Conservation (phyloP, 2,329 filamentous ascomycete species). For the Hymenoscyphus scutula region DNA sequence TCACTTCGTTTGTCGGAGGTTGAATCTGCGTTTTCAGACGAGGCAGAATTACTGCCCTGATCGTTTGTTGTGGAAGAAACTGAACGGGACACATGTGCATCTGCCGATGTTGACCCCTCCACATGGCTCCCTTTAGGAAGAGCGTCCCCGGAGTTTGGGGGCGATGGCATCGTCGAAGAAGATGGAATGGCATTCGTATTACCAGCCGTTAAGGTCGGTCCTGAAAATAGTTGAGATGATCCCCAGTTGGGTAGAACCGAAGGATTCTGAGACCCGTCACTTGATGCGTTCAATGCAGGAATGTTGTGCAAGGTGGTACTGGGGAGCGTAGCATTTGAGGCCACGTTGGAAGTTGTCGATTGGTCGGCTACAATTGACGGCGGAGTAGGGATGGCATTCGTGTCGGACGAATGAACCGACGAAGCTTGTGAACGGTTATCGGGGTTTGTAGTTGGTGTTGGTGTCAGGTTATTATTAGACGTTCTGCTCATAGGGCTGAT, state of each 20-base stretch:
- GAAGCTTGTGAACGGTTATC: conserved; percentile 28
- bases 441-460: conserved; percentile 25
- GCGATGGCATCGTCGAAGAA: conserved; percentile 15
- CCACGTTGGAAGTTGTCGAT: conserved; percentile 18
- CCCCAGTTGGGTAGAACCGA: conserved; percentile 28
- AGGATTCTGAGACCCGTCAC: conserved; percentile 17
- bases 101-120: background rate
- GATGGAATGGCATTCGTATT: conserved; percentile 12
- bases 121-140: conserved; percentile 8
- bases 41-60: conserved; percentile 11
- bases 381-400: conserved; percentile 28
- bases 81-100: conserved; percentile 9
- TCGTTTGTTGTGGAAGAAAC: background rate
- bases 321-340: conserved; percentile 19
- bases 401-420: conserved; percentile 29
- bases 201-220: conserved; percentile 10
- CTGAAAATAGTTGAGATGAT: conserved; percentile 30
- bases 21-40: conserved; percentile 12
- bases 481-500: conserved; percentile 27
- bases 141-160: conserved; percentile 9
- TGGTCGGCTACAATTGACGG: conserved; percentile 28
- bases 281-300: conserved; percentile 19
- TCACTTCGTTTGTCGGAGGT: conserved; percentile 20
- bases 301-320: conserved; percentile 19
- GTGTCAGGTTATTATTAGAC: conserved; percentile 33